Conservation (phyloP, 352 stramenopile species). For the Globisporangium takayamanum region DNA sequence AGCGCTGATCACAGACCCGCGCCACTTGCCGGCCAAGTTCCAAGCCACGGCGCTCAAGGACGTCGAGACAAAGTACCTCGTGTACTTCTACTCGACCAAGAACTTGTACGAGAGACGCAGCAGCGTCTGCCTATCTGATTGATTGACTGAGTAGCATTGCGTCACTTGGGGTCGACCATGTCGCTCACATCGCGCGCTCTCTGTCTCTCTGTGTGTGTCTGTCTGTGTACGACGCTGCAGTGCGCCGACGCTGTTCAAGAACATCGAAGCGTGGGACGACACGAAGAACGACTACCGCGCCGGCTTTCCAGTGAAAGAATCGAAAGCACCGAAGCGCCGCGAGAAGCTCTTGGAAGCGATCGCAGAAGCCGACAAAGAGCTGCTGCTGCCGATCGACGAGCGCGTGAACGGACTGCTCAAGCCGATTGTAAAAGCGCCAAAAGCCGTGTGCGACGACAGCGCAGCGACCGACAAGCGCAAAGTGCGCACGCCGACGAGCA, state of each 20-base stretch:
- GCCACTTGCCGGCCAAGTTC: constrained; percentile 33
- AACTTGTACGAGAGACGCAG: constrained; percentile 40
- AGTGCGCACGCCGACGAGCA: constrained; percentile 29
- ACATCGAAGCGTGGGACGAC: constrained; percentile 70
- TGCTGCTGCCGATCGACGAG: constrained; percentile 42
- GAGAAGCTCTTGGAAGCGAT: constrained; percentile 61
- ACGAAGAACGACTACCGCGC: constrained; percentile 57
- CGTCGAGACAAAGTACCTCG: constrained; percentile 63
- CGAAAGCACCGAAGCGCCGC: constrained; percentile 69
- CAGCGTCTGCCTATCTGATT: neutral
- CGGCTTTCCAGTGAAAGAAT: constrained; percentile 56
- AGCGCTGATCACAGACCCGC: constrained; percentile 61
- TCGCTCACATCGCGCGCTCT: constrained; percentile 2
- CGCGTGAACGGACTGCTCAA: constrained; percentile 52
- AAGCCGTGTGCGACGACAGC: neutral
- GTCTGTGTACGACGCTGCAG: constrained; percentile 15
- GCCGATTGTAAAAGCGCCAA: constrained; percentile 14
- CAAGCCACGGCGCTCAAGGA: constrained; percentile 42
- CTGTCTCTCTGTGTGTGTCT: neutral
- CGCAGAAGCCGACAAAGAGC: constrained; percentile 63
- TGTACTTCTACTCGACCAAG: constrained; percentile 76
- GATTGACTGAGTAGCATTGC: neutral
- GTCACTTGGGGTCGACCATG: neutral
- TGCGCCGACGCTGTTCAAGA: constrained; percentile 49
- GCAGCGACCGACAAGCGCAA: constrained; percentile 31